A percentile compares a stretch with the other conserved stretches of the same genome.
Conservation (phyloP, 1,284 basidiomycete species). For the Laetiporus sulphureus region DNA sequence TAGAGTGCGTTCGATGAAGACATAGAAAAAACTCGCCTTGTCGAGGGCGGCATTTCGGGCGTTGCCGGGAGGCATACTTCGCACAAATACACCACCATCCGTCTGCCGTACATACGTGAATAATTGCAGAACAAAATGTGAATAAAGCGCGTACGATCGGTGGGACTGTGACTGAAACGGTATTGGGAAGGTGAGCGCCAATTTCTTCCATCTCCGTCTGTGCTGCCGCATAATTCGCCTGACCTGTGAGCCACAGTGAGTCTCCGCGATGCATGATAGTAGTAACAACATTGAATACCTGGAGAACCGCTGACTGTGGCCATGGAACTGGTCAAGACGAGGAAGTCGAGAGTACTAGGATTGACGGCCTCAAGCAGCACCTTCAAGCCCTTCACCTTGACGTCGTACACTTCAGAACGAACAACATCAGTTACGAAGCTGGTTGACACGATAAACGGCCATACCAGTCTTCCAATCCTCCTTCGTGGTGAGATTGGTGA, state of each 20-base stretch:
- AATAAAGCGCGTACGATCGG: slow-evolving; percentile 8
- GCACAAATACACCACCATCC: slow-evolving; percentile 11
- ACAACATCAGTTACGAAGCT: slow-evolving; percentile 1
- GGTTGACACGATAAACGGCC: neutral
- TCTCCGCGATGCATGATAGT: neutral
- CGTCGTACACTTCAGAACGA: slow-evolving; percentile 8
- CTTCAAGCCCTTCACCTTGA: slow-evolving; percentile 11
- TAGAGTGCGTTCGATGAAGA: too few species aligned
- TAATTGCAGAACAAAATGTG: neutral
- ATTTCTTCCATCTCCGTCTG: slow-evolving; percentile 8
- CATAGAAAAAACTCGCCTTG: slow-evolving; percentile 3
- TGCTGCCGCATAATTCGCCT: slow-evolving; percentile 11
- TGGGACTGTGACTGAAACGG: slow-evolving; percentile 7
- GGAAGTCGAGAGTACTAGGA: slow-evolving; percentile 9
- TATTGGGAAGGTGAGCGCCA: slow-evolving; percentile 6
- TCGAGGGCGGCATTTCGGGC: slow-evolving; percentile 10
- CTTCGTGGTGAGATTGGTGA: slow-evolving; percentile 10
- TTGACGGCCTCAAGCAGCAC: slow-evolving; percentile 8
- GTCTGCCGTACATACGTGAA: slow-evolving; percentile 4
- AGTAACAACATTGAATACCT: neutral
- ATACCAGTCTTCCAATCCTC: slow-evolving; percentile 14
- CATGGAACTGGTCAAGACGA: slow-evolving; percentile 8
- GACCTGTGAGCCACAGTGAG: neutral
- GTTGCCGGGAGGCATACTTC: slow-evolving; percentile 2
- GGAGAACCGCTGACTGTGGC: slow-evolving; percentile 8